phyloP scores from a whole-genome alignment of 2,329 filamentous ascomycete species.

The Colletotrichum trifolii region DNA sequence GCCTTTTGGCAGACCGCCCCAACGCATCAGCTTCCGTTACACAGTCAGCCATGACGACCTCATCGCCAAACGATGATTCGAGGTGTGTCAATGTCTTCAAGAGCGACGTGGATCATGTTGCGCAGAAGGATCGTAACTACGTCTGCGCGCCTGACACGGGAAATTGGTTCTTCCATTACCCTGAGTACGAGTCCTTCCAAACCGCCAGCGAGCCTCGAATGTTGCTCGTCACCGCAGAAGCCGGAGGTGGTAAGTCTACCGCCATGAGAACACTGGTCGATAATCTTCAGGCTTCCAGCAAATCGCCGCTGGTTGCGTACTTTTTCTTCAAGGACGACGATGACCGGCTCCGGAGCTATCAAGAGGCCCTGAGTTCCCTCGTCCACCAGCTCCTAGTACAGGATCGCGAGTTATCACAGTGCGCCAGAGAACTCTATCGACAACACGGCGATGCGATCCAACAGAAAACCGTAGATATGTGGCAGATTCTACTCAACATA shows the following conservation, averaged over 20 bases:
- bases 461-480: not conserved
- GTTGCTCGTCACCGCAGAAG: slow-evolving; percentile 8
- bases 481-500: not conserved
- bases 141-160: slow-evolving; percentile 7
- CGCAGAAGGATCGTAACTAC: slow-evolving; percentile 8
- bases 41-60: not conserved
- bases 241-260: slow-evolving; percentile 11
- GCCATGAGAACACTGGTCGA: slow-evolving; percentile 4
- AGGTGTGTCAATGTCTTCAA: slow-evolving; percentile 5
- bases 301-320: not conserved
- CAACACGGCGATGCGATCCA: not conserved
- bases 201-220: not conserved
- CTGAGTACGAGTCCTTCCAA: slow-evolving; percentile 11
- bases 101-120: not conserved
- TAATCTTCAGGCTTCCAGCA: not conserved
- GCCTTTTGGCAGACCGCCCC: not conserved
- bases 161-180: slow-evolving; percentile 9
- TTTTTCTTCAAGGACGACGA: slow-evolving; percentile 18
- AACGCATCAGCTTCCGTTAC: not conserved
- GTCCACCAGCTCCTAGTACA: not conserved
- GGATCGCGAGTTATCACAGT: not conserved
- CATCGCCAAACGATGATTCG: not conserved
- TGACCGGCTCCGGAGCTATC: slow-evolving; percentile 1
- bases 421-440: not conserved
- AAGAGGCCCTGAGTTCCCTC: not conserved